Evolutionary conservation across 2,329 filamentous ascomycete species (phyloP).

Genomic region (Chlorencoelia australis): DNA sequence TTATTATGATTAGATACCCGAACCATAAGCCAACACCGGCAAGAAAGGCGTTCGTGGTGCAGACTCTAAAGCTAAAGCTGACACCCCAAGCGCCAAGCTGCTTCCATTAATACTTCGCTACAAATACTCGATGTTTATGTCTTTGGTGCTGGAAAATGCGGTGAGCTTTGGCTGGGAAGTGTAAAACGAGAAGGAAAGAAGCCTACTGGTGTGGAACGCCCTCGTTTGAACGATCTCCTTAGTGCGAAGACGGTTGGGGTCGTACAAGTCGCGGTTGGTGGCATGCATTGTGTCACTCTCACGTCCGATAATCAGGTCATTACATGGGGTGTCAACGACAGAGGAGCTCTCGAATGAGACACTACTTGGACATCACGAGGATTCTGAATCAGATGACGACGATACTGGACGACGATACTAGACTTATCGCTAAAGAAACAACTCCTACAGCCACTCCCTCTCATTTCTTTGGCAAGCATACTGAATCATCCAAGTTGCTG

Average conservation of each 20-base stretch:
- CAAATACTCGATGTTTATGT: conserved; percentile 64
- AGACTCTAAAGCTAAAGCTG: no score
- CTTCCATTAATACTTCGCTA: conserved; percentile 49
- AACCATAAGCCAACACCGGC: no score
- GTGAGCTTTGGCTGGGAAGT: conserved; percentile 71
- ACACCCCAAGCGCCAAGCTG: conserved; percentile 51
- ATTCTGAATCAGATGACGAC: conserved; percentile 32
- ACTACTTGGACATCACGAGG: conserved; percentile 46
- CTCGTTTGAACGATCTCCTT: conserved; percentile 56
- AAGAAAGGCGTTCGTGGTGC: no score
- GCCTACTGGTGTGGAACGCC: conserved; percentile 63
- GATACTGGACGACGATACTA: conserved; percentile 42
- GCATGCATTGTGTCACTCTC: conserved; percentile 71
- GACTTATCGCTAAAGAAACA: conserved; percentile 62
- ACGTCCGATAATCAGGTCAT: conserved; percentile 74
- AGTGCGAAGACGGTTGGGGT: conserved; percentile 48
- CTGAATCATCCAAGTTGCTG: conserved; percentile 39
- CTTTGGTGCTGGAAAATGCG: conserved; percentile 70
- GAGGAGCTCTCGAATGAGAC: conserved; percentile 68
- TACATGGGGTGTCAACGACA: conserved; percentile 83
- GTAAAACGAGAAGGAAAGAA: conserved; percentile 49
- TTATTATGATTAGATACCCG: no score
- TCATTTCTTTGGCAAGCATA: background rate
- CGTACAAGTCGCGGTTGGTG: conserved; percentile 67
- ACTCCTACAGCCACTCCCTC: conserved; percentile 40